Evolutionary conservation across 192 early-diverging fungal genomes (phyloP), one percentile per base, ranked within the genome.

Genomic region (Entophlyctis luteolus): DNA sequence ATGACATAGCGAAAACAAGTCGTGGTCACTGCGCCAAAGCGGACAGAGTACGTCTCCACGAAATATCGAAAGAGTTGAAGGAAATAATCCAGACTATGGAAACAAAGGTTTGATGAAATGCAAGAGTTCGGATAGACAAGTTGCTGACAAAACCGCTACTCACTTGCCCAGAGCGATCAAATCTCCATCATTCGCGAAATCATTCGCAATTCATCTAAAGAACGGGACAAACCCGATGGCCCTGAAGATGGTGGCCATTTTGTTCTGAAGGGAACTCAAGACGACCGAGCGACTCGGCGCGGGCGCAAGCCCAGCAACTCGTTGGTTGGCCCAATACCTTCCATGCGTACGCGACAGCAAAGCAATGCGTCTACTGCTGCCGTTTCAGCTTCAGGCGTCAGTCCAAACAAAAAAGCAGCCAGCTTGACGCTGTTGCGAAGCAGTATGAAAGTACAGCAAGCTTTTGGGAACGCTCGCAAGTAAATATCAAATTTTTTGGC

Each of bases 131-230:
- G 49, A 31, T 12, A 12, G 20, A 12, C 0, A 33, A 0, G 0
- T 32, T 56, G 28, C 31, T 18, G 10, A 31, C 35, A 5, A 33
- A 56, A 56, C 27, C 4, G 10, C 4, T 56, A 0, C 16, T 56
- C 36, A 23, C 4, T 4, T 56, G 6, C 0, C 14, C 36, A 81
- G 77, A 47, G 77, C 1, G 83, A 84, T 32, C 83, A 84, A 67
- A 80, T 84, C 37, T 49, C 58, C 42, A 82, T 84, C 27, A 36
- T 84, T 48, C 25, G 77, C n/a, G 80, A 84, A 18, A 78, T 84
- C 52, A 25, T 84, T 25, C 5, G 42, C 3, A 52, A 12, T 20
- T 35, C 3, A 20, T 3, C 6, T 42, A 20, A 20, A 27, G 23
- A 62, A 38, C 10, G n/a, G 31, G 25, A 47, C 27, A 52, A 32